A percentile compares a stretch with the other conserved stretches of the same genome.
phyloP scores from a whole-genome alignment of 495 filamentous ascomycete species.

The Aspergillus coremiiformis region DNA sequence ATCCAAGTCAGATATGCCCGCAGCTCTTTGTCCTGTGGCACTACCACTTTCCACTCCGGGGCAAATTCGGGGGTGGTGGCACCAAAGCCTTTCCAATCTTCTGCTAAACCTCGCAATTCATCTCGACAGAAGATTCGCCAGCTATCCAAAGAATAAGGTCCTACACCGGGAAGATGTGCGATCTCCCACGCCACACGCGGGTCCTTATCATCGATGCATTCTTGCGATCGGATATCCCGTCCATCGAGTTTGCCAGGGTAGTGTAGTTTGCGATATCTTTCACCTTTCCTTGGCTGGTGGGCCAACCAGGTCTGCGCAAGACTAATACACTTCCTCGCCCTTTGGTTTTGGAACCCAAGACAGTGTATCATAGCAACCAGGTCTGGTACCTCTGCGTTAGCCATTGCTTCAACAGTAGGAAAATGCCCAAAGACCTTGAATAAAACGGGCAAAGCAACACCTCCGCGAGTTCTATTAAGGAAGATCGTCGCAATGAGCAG shows the following conservation, averaged over 20 bases:
- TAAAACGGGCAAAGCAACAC: conserved; percentile 70
- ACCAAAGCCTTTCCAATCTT: conserved; percentile 51
- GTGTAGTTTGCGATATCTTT: conserved; percentile 56
- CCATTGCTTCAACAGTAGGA: conserved; percentile 59
- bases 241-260: conserved; percentile 57
- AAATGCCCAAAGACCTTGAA: conserved; percentile 58
- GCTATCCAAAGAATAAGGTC: conserved; percentile 80
- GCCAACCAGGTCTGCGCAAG: conserved; percentile 66
- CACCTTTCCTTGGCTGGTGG: conserved; percentile 51
- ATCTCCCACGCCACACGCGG: conserved; percentile 67
- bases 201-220: conserved; percentile 41
- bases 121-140: conserved; percentile 95
- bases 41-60: conserved; percentile 81
- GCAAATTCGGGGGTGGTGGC: conserved; percentile 23
- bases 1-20: conserved; percentile 81
- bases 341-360: conserved; percentile 65
- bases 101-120: conserved; percentile 53
- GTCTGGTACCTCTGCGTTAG: conserved; percentile 48
- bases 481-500: conserved; percentile 73
- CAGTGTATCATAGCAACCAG: conserved; percentile 58
- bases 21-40: conserved; percentile 83
- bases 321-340: conserved; percentile 53
- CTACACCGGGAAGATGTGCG: conserved; percentile 74
- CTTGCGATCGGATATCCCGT: conserved; percentile 43
- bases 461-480: conserved; percentile 71